These are phyloP conservation scores for Purpureocillium lavendulum DNA, from an alignment of 2,329 filamentous ascomycete genomes.

Conservation along the genomic window DNA sequence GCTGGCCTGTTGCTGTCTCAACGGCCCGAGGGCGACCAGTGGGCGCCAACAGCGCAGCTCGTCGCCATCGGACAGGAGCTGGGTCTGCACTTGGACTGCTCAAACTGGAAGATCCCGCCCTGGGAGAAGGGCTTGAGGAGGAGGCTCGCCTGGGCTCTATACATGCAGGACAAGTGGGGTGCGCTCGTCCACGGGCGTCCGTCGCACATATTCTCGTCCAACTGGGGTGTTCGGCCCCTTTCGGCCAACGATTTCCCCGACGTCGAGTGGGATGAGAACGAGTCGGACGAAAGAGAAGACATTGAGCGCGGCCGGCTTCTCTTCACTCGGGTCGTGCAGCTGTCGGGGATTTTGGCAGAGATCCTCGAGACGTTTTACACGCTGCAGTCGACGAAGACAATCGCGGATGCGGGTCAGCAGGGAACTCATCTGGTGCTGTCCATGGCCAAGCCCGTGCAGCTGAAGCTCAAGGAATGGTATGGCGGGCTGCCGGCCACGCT, in stretches of 20 bases:
- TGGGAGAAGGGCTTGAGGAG: constrained; percentile 85
- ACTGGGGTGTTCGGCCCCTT: constrained; percentile 72
- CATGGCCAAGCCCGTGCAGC: constrained; percentile 71
- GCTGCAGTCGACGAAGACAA: constrained; percentile 63
- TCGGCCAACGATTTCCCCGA: constrained; percentile 64
- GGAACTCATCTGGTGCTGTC: constrained; percentile 66
- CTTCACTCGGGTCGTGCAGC: constrained; percentile 67
- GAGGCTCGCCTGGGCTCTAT: constrained; percentile 81
- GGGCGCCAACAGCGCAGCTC: constrained; percentile 78
- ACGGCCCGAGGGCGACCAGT: constrained; percentile 68
- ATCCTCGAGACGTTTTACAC: constrained; percentile 80
- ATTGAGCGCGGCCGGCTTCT: constrained; percentile 60
- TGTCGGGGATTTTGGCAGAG: constrained; percentile 69
- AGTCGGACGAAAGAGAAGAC: constrained; percentile 54
- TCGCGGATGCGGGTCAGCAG: constrained; percentile 56
- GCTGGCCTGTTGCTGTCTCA: constrained; percentile 69
- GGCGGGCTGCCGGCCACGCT: constrained; percentile 53
- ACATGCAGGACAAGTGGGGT: constrained; percentile 92
- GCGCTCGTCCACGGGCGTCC: constrained; percentile 78
- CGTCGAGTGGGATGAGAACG: constrained; percentile 55
- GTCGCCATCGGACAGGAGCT: constrained; percentile 83
- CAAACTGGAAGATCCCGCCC: constrained; percentile 74
- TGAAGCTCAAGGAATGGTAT: constrained; percentile 79
- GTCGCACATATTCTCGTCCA: constrained; percentile 58
- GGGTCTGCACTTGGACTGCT: constrained; percentile 81